Conservation (phyloP, 2,329 filamentous ascomycete genomes). For the Talaromyces sp. region DNA sequence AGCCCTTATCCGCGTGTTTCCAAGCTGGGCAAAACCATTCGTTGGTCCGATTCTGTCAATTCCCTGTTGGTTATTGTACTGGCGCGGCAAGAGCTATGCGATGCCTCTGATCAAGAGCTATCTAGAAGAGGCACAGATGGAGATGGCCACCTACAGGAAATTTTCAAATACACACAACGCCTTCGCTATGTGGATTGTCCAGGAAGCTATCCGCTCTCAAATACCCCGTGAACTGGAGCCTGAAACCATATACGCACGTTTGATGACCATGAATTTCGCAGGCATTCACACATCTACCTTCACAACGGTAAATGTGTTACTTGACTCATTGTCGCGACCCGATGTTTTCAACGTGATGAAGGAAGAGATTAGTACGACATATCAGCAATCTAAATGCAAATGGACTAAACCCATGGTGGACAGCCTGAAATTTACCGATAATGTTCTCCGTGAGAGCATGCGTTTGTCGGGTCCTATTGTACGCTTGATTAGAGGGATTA, state of each 20-base stretch:
- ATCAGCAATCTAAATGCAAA: neutral
- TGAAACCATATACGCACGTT: constrained; percentile 6
- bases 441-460: constrained; percentile 10
- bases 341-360: neutral
- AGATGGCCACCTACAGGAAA: neutral
- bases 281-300: constrained; percentile 4
- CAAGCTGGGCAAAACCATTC: neutral
- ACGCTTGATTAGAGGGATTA: neutral
- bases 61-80: neutral
- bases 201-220: neutral
- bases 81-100: neutral
- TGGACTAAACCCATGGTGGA: constrained; percentile 1
- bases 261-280: constrained; percentile 6
- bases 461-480: constrained; percentile 3
- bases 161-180: neutral
- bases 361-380: neutral
- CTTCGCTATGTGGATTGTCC: constrained; percentile 9
- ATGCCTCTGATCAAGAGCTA: neutral
- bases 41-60: neutral
- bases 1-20: neutral
- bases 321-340: neutral
- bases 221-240: constrained; percentile 6
- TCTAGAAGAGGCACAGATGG: constrained; percentile 1
- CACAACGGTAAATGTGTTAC: constrained; percentile 4
- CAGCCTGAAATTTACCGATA: neutral